Evolutionary conservation across 352 stramenopile genomes (phyloP).

Genomic region (Globisporangium sylvaticum): DNA sequence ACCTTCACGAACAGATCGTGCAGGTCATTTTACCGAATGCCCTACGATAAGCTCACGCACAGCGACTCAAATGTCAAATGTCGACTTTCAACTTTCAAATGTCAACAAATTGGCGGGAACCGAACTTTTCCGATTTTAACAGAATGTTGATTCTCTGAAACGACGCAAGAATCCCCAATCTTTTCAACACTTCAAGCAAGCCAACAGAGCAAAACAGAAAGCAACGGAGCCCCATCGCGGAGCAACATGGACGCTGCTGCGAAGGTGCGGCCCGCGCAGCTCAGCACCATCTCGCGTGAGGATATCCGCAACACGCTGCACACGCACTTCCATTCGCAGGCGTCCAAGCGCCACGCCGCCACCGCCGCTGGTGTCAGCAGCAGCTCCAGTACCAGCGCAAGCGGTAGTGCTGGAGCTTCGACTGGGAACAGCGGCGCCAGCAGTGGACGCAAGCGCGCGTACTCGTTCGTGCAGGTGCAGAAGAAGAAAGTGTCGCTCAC

Average conservation of each 20-base stretch:
- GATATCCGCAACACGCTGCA: conserved; percentile 63
- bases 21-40: too few species aligned
- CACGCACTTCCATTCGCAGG: conserved; percentile 54
- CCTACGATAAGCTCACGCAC: too few species aligned
- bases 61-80: too few species aligned
- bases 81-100: too few species aligned
- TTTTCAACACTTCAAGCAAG: not conserved
- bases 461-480: conserved; percentile 61
- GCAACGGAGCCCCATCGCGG: not conserved
- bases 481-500: conserved; percentile 53
- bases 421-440: not conserved
- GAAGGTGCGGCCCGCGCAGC: conserved; percentile 14
- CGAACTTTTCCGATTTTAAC: too few species aligned
- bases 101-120: too few species aligned
- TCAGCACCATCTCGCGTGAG: conserved; percentile 44
- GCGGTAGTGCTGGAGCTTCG: not conserved
- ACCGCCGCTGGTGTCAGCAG: conserved; percentile 1
- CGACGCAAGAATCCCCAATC: not conserved
- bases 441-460: conserved; percentile 37
- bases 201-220: not conserved
- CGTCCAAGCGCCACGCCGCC: conserved; percentile 21
- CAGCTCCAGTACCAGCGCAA: not conserved
- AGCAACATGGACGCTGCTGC: conserved; percentile 10
- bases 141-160: too few species aligned
- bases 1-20: too few species aligned